Evolutionary conservation across 306 rosid genomes (phyloP), one percentile per base, ranked within the genome.

Genomic region (Cajanus cajan): DNA sequence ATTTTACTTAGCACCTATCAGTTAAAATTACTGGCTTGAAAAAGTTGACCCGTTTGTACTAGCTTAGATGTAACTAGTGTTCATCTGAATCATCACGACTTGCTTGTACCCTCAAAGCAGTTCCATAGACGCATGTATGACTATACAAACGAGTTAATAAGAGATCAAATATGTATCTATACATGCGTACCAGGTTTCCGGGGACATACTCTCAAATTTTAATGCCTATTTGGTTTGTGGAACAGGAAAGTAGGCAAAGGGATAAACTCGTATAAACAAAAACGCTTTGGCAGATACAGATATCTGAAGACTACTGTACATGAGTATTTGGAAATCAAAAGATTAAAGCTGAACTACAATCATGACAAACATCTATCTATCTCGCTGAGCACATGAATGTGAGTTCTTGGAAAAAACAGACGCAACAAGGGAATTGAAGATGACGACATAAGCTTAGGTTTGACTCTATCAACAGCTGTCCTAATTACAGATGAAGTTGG

Each of bases 401-500:
- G 92, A 68, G 93, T 89, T 73, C 77, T 87, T 31, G 98, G 98
- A 80, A 92, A 95, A 80, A 77, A 73, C 83, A 95, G 78, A 51
- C 84, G 89, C 87, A 91, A 80, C 40, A 91, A 80, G 50, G 98
- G 98, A 61, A 90, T 84, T 36, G 86, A 74, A 54, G 97, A 88
- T 44, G 93, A 85, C 6, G 87, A 82, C 81, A 40, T 81, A 47
- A 82, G 79, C 85, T 77, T 90, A 72, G 96, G 89, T 69, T 82
- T 91, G 80, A 95, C 77, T 81, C 85, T 87, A 63, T 83, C 82
- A 31, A 82, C 75, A 31, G 87, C 88, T 73, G 69, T 58, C 82
- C 85, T 87, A 52, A 92, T 81, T 61, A 75, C 80, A 19, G 88
- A 83, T 58, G 98, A 88, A 71, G 86, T 47, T 21, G 98, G 98